Conservation (phyloP, 441 rosid genomes). For the Eruca vesicaria region DNA sequence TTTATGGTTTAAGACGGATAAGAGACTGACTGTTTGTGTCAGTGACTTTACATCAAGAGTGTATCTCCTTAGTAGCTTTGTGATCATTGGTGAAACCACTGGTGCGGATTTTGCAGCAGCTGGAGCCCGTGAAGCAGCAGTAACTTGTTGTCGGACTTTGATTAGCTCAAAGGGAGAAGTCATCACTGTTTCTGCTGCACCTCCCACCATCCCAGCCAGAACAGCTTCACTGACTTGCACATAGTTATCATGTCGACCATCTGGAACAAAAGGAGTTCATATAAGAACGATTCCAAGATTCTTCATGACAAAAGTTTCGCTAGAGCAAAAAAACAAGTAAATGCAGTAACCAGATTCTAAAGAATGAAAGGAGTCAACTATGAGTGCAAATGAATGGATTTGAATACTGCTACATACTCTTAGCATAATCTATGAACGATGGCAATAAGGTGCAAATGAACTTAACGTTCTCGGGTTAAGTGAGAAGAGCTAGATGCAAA, state of each 20-base stretch:
- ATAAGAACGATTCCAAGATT: background rate
- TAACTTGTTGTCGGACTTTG: conserved; percentile 77
- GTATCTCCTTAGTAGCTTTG: conserved; percentile 56
- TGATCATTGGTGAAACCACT: conserved; percentile 42
- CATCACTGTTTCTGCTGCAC: conserved; percentile 67
- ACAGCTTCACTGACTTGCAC: conserved; percentile 72
- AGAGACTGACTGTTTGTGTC: conserved; percentile 59
- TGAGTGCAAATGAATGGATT: background rate
- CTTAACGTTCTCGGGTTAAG: background rate
- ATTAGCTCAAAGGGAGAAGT: conserved; percentile 81
- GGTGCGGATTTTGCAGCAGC: conserved; percentile 35
- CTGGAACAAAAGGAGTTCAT: conserved; percentile 41
- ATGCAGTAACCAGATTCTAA: background rate
- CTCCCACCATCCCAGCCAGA: conserved; percentile 77
- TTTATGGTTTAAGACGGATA: conserved; percentile 65
- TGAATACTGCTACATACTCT: background rate
- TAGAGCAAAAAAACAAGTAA: background rate
- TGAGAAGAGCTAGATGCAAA: conserved; percentile 8
- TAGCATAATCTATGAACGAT: background rate
- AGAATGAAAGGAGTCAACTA: background rate
- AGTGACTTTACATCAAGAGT: conserved; percentile 63
- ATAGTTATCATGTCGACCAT: conserved; percentile 73
- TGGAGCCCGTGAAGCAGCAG: conserved; percentile 60
- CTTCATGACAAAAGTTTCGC: background rate
- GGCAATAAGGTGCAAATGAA: background rate